Conservation (phyloP, 2,329 filamentous ascomycete genomes). For the Pezicula rhizophila region DNA sequence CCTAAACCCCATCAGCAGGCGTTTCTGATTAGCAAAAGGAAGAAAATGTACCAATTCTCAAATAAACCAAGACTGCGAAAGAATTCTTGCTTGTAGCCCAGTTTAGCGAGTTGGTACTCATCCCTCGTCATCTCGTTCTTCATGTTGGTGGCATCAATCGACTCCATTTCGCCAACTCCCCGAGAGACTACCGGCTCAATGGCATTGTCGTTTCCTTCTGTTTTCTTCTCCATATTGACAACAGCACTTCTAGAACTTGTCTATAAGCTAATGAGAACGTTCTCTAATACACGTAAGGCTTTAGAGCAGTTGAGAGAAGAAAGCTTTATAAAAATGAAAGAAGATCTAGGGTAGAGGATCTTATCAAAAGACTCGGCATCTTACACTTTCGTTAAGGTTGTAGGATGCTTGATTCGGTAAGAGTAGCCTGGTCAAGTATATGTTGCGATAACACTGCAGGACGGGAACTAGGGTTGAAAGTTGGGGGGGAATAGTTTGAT, state of each 20-base stretch:
- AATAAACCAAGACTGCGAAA: constrained; percentile 30
- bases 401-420: too few species aligned
- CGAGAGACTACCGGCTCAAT: constrained; percentile 5
- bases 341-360: too few species aligned
- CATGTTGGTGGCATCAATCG: not conserved
- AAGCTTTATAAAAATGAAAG: too few species aligned
- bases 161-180: not conserved
- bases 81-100: constrained; percentile 32
- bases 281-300: not conserved
- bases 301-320: too few species aligned
- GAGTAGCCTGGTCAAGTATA: too few species aligned
- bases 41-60: constrained; percentile 22
- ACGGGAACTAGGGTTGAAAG: too few species aligned
- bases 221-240: constrained; percentile 5
- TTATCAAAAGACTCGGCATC: too few species aligned
- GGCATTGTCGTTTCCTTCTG: constrained; percentile 3
- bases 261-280: not conserved
- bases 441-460: too few species aligned
- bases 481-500: too few species aligned
- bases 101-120: constrained; percentile 27
- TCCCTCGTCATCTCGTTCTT: constrained; percentile 18
- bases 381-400: too few species aligned
- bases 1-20: constrained; percentile 1
- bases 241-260: not conserved
- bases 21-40: not conserved